These are phyloP conservation scores for Neltuma alba DNA, from an alignment of 306 rosid species.

Conservation along the genomic window DNA sequence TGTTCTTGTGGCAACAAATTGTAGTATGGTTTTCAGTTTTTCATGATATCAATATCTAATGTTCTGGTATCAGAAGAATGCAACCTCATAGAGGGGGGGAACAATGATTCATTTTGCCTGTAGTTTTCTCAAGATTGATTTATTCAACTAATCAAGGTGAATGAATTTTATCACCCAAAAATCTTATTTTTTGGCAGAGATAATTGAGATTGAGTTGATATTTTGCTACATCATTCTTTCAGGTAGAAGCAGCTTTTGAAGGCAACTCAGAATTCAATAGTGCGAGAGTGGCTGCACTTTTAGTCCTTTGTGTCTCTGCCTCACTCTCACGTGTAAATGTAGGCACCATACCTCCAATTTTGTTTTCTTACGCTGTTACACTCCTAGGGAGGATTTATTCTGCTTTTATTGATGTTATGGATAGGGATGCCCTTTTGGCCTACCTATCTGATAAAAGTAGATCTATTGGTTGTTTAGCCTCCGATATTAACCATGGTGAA, in stretches of 20 bases:
- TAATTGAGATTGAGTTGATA: constrained; percentile 7
- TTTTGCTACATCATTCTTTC: constrained; percentile 29
- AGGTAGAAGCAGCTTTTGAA: constrained; percentile 72
- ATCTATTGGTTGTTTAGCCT: no score
- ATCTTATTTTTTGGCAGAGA: not conserved
- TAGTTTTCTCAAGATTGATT: not conserved
- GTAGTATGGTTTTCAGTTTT: not conserved
- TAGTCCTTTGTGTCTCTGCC: constrained; percentile 77
- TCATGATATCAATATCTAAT: not conserved
- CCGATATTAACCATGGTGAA: no score
- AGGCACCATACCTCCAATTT: constrained; percentile 55
- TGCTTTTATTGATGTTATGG: no score
- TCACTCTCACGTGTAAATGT: constrained; percentile 47
- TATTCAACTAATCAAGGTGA: not conserved
- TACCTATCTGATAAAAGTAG: no score
- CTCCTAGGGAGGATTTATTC: constrained; percentile 68
- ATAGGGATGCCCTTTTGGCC: no score
- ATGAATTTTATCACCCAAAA: not conserved
- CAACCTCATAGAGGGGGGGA: not conserved
- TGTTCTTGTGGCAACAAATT: not conserved
- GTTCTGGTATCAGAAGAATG: not conserved
- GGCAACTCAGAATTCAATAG: constrained; percentile 62
- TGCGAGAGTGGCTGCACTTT: constrained; percentile 54
- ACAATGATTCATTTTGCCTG: not conserved
- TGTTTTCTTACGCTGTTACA: constrained; percentile 80